Percentiles rank a stretch among this genome's conserved stretches.
These are phyloP conservation scores for Aspergillus sp. DNA, from an alignment of 2,329 filamentous ascomycete species.

Conservation along the genomic window DNA sequence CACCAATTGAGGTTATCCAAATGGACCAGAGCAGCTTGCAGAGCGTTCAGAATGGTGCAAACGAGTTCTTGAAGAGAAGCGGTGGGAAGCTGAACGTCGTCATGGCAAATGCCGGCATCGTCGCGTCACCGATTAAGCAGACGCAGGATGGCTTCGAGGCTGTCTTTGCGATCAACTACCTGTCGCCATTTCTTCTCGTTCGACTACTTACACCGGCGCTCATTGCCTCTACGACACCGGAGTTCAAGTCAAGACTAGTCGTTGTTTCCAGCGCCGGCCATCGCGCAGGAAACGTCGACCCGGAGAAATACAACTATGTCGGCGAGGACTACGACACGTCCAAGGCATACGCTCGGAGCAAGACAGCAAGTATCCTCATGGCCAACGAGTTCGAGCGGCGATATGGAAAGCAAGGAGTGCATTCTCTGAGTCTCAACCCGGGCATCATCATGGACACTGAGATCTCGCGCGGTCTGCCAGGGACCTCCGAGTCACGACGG, in stretches of 20 bases:
- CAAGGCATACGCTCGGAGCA: constrained; percentile 50
- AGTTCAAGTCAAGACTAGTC: neutral
- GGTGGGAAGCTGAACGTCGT: neutral
- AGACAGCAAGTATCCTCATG: constrained; percentile 54
- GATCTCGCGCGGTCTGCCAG: neutral
- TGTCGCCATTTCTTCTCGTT: neutral
- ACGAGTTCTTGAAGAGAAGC: neutral
- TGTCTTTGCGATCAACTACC: neutral
- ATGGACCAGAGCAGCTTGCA: neutral
- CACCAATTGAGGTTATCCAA: neutral
- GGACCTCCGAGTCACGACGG: neutral
- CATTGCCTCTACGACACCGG: neutral
- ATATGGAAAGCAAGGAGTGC: constrained; percentile 47
- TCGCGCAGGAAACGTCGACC: neutral
- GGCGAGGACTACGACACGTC: neutral
- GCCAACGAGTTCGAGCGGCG: constrained; percentile 54
- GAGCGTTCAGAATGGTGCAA: neutral
- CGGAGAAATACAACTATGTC: neutral
- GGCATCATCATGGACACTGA: constrained; percentile 28
- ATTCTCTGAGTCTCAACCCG: constrained; percentile 49
- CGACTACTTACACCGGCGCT: neutral
- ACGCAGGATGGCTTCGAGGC: neutral
- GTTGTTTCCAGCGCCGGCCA: neutral
- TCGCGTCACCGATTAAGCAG: neutral
- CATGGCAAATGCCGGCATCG: neutral